A percentile compares a stretch with the other conserved stretches of the same genome.
Conservation (phyloP, 2,329 filamentous ascomycete species). For the Cercospora janseana region DNA sequence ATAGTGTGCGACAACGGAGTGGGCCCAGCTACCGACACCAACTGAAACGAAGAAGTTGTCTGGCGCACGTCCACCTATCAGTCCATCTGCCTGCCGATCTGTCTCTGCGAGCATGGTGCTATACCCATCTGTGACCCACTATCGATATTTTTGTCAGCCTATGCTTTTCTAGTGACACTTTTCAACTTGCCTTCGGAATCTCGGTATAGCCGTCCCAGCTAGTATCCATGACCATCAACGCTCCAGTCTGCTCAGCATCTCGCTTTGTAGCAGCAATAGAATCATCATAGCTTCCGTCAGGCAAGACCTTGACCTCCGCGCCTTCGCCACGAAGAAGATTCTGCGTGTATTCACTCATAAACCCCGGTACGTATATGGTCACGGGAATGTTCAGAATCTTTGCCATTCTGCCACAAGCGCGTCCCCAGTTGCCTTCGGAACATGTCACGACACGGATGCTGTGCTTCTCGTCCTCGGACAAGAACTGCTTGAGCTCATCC, state of each 20-base stretch:
- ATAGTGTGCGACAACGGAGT: constrained; percentile 66
- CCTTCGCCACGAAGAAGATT: constrained; percentile 61
- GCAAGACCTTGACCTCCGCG: constrained; percentile 55
- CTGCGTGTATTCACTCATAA: constrained; percentile 56
- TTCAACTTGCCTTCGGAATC: constrained; percentile 55
- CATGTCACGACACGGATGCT: constrained; percentile 57
- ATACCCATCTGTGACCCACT: constrained; percentile 78
- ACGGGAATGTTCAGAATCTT: constrained; percentile 55
- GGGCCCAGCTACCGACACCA: constrained; percentile 70
- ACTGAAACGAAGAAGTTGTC: constrained; percentile 62
- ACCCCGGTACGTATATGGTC: constrained; percentile 62
- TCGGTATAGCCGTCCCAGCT: constrained; percentile 65
- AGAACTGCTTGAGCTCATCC: constrained; percentile 41
- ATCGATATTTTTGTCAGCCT: background rate
- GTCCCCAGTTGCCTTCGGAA: constrained; percentile 75
- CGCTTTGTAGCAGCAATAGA: constrained; percentile 55
- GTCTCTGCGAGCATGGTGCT: constrained; percentile 68
- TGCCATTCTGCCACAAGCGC: constrained; percentile 69
- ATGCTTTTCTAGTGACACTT: background rate
- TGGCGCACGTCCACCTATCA: constrained; percentile 37
- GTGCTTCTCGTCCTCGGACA: constrained; percentile 29
- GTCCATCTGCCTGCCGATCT: constrained; percentile 57
- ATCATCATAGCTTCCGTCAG: constrained; percentile 62
- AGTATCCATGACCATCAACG: constrained; percentile 66
- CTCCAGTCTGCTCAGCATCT: constrained; percentile 42